phyloP scores from a whole-genome alignment of 495 filamentous ascomycete genomes.

The Neurospora tetraspora region DNA sequence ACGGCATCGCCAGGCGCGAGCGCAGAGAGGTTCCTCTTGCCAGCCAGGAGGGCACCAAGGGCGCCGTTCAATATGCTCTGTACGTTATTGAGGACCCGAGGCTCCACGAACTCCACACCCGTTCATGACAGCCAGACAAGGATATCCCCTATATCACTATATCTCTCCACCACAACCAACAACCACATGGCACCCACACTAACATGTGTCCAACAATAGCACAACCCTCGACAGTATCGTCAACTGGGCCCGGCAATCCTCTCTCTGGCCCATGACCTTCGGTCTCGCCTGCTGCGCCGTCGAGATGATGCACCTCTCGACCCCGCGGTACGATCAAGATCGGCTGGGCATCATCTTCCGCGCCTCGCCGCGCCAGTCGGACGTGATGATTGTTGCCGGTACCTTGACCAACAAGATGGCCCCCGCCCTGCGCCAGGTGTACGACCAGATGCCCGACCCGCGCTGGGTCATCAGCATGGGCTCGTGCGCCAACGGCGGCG shows the following conservation, averaged over 20 bases:
- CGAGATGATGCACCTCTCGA: constrained; percentile 98
- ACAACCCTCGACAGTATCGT: constrained; percentile 85
- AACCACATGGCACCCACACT: neutral
- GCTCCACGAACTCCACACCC: neutral
- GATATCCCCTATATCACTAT: neutral
- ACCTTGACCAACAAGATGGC: constrained; percentile 99
- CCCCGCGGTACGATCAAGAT: constrained; percentile 93
- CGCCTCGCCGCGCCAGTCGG: constrained; percentile 86
- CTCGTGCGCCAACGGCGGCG: constrained; percentile 83
- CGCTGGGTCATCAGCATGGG: constrained; percentile 91
- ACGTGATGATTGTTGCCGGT: constrained; percentile 97
- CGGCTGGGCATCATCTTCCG: constrained; percentile 95
- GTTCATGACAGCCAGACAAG: neutral
- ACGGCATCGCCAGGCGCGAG: constrained; percentile 30
- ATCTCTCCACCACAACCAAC: neutral
- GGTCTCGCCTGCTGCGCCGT: constrained; percentile 93
- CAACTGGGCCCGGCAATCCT: constrained; percentile 92
- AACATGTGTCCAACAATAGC: constrained; percentile 30
- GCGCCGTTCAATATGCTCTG: constrained; percentile 94
- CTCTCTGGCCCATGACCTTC: constrained; percentile 97
- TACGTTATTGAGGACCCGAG: too few species aligned
- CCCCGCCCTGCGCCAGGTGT: constrained; percentile 84
- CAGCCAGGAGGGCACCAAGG: constrained; percentile 89
- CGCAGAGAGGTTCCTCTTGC: constrained; percentile 72
- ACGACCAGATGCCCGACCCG: constrained; percentile 97